These are phyloP conservation scores for Pichiaceae sp. DNA, from an alignment of 1,139 yeast genomes.

Conservation along the genomic window DNA sequence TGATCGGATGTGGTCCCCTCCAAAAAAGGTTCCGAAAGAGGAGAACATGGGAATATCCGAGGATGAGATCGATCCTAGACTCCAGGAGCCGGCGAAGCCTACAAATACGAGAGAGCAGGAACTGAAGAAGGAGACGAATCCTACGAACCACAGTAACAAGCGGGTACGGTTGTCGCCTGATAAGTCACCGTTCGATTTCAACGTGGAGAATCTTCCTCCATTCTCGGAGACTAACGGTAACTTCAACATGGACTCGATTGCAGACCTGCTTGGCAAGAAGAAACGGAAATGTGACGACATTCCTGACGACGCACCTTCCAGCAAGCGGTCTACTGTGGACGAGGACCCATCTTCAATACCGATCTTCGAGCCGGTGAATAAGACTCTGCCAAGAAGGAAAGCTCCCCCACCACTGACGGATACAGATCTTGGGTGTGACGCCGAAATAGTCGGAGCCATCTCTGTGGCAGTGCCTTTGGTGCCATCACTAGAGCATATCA, in stretches of 20 bases:
- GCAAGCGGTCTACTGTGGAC: constrained; percentile 5
- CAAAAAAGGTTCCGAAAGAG: not conserved
- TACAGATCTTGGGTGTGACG: constrained; percentile 16
- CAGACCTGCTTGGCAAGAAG: not conserved
- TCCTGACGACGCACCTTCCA: not conserved
- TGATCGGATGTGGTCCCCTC: not conserved
- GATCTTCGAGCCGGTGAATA: constrained; percentile 13
- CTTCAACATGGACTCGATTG: constrained; percentile 26
- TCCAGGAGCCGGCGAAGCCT: not conserved
- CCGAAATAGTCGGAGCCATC: constrained; percentile 4
- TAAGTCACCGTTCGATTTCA: not conserved
- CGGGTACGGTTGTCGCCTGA: too few species aligned
- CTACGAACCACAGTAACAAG: not conserved
- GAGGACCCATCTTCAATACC: constrained; percentile 9
- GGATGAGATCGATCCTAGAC: not conserved
- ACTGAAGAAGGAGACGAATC: too few species aligned
- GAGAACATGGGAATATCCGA: not conserved
- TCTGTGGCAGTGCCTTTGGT: not conserved
- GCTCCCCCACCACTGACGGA: constrained; percentile 10
- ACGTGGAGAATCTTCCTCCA: constrained; percentile 26
- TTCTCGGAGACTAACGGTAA: constrained; percentile 32
- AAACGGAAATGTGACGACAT: not conserved
- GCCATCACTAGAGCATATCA: not conserved
- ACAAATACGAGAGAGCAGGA: not conserved
- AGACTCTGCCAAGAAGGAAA: constrained; percentile 12